These are phyloP conservation scores for Cephaloascus albidus DNA, from an alignment of 805 yeast species.

Conservation along the genomic window DNA sequence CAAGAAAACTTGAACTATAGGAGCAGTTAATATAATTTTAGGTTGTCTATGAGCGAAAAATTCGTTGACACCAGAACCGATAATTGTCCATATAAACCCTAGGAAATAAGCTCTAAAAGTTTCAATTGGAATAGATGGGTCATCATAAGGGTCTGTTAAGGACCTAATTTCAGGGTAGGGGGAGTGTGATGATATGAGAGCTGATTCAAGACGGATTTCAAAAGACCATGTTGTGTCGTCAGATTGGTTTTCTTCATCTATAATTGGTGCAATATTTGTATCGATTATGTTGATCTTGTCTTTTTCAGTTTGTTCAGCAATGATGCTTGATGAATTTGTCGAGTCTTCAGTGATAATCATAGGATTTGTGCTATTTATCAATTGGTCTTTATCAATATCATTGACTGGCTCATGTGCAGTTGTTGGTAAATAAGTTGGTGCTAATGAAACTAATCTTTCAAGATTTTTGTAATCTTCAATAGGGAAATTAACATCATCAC, in stretches of 20 bases:
- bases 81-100: constrained; percentile 23
- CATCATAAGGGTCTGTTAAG: constrained; percentile 26
- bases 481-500: constrained; percentile 24
- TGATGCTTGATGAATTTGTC: neutral
- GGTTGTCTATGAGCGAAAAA: constrained; percentile 28
- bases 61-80: constrained; percentile 24
- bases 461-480: constrained; percentile 15
- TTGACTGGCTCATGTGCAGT: neutral
- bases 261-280: neutral
- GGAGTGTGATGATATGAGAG: constrained; percentile 11
- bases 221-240: neutral
- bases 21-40: constrained; percentile 13
- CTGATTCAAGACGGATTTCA: neutral
- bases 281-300: too few relatives aligned
- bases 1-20: constrained; percentile 16
- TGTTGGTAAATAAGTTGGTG: neutral
- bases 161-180: constrained; percentile 32
- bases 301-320: neutral
- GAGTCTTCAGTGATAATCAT: neutral
- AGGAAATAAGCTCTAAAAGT: constrained; percentile 26
- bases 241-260: neutral
- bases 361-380: neutral
- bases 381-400: neutral
- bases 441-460: constrained; percentile 8
- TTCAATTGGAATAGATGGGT: constrained; percentile 21